phyloP scores from a whole-genome alignment of 225 moss, liverwort and hornwort species.

The Rhytidiadelphus loreus region DNA sequence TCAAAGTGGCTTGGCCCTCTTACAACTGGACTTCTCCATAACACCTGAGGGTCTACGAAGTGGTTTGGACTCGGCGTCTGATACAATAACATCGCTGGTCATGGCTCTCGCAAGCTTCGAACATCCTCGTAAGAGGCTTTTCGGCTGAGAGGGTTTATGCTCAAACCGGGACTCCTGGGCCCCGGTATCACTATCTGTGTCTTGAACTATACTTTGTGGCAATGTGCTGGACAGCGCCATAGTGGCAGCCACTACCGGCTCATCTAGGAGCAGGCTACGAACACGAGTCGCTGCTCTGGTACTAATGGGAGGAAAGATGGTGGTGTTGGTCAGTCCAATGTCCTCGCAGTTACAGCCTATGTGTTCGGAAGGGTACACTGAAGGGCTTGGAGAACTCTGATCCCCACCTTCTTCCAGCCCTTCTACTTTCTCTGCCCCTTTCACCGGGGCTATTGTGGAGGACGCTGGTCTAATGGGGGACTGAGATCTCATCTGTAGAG shows the following conservation, averaged over 20 bases:
- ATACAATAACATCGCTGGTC: slow-evolving; percentile 34
- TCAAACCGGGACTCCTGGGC: slow-evolving; percentile 42
- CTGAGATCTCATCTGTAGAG: slow-evolving; percentile 74
- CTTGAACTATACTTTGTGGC: slow-evolving; percentile 24
- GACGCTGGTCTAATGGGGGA: slow-evolving; percentile 56
- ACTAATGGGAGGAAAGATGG: slow-evolving; percentile 29
- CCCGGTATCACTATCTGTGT: slow-evolving; percentile 27
- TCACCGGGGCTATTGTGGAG: slow-evolving; percentile 41
- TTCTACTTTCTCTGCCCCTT: slow-evolving; percentile 41
- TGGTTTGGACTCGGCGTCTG: slow-evolving; percentile 53
- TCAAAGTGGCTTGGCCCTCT: slow-evolving; percentile 52
- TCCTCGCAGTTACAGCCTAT: slow-evolving; percentile 68
- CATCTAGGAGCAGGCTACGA: slow-evolving; percentile 50
- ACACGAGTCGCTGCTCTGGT: slow-evolving; percentile 45
- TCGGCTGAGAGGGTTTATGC: slow-evolving; percentile 20
- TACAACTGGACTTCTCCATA: slow-evolving; percentile 35
- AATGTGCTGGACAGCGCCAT: slow-evolving; percentile 42
- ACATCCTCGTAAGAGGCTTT: slow-evolving; percentile 24
- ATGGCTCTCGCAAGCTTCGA: slow-evolving; percentile 46
- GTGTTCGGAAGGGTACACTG: slow-evolving; percentile 54
- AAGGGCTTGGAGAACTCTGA: slow-evolving; percentile 53
- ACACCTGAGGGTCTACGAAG: slow-evolving; percentile 32
- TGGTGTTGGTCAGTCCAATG: slow-evolving; percentile 22
- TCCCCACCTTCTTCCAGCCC: slow-evolving; percentile 64
- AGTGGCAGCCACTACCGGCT: slow-evolving; percentile 42